Evolutionary conservation across 495 filamentous ascomycete species (phyloP), one percentile per base, ranked within the genome.

Genomic region (Annulohypoxylon moriforme): DNA sequence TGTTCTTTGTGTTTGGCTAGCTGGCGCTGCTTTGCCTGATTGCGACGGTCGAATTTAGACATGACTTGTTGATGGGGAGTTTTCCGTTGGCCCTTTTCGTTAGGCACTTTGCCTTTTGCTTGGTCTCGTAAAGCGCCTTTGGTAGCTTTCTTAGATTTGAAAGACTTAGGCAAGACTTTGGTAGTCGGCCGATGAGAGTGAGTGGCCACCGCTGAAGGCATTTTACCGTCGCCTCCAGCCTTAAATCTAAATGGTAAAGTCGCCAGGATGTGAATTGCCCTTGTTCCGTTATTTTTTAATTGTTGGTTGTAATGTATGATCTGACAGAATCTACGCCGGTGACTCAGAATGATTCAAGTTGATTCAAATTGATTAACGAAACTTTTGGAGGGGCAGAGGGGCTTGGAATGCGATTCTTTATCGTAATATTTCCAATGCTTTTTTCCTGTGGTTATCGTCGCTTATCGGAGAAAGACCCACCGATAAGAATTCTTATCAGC

Each of bases 61-160:
- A 97, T 96, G 78, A 97, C 86, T 82, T 97, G 93, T 77, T 98
- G 96, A 79, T 98, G 93, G 65, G 92, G 92, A 44, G 94, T 97
- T 81, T 93, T 96, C 66, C 95, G 90, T 67, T 83, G 83, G 38
- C 89, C 87, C 76, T 81, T 91, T 78, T 85, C 81, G 56, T 78
- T 80, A 4, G 79, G 76, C 33, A 83, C 75, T 60, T 79, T 80
- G 73, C 82, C 83, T 83, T 97, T 98, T 10, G 88, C 86, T 65
- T 88, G 82, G 36, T 97, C 90, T 71, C 94, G 93, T 67, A 98
- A 77, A 25, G 91, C 86, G 62, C 92, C 89, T 79, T 98, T 99
- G 47, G 93, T 94, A 5, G 94, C 88, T 84, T 97, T 93, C 69
- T 89, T 88, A 36, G 92, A 92, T 80, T 99, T 99, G 87, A 93